Evolutionary conservation across 768 basidiomycete species (phyloP), one percentile per base, ranked within the genome.

Genomic region (Boletus reticuloceps): DNA sequence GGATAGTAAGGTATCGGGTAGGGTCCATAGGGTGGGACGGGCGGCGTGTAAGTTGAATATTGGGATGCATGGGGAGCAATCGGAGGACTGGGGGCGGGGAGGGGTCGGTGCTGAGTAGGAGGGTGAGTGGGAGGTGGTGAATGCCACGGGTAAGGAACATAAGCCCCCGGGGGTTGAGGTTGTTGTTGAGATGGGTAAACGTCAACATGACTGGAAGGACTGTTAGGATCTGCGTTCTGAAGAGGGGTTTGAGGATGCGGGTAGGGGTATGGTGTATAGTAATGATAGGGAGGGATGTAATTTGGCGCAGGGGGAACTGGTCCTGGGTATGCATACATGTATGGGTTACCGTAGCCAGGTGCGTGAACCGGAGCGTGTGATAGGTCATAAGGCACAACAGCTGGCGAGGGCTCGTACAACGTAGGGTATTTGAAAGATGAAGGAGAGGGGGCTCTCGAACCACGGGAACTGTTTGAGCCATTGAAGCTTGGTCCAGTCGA

Each of bases 391-490:
- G 69, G 62, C 16, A 65, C 43, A 43, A 67, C 56, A 31, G 66
- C 57, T 17, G 69, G 64, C 29, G 65, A 64, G 41, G 85, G 83
- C 58, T 91, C 91, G 61, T 91, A 90, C 38, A 91, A 71, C 2
- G 83, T 80, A 17, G 89, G 79, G 68, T 84, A 93, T 53, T 80
- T 84, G 73, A 91, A 88, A 29, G 88, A 82, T 25, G 69, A 72
- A 3, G 90, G 88, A 10, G 89, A 91, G 14, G 88, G 77, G 3
- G 89, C 85, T 60, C 89, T 76, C 25, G 88, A 90, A 60, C 81
- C 83, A 47, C 86, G 85, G 17, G 88, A 85, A 64, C 85, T 86
- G 38, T 74, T 77, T 17, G 83, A 80, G 5, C 81, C 80, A 44
- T 77, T 77, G 67, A 80, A 84, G 32, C 71, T 73, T 55, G 70